These are phyloP conservation scores for Barnettozyma salicaria DNA, from an alignment of 805 yeast genomes.

Conservation along the genomic window DNA sequence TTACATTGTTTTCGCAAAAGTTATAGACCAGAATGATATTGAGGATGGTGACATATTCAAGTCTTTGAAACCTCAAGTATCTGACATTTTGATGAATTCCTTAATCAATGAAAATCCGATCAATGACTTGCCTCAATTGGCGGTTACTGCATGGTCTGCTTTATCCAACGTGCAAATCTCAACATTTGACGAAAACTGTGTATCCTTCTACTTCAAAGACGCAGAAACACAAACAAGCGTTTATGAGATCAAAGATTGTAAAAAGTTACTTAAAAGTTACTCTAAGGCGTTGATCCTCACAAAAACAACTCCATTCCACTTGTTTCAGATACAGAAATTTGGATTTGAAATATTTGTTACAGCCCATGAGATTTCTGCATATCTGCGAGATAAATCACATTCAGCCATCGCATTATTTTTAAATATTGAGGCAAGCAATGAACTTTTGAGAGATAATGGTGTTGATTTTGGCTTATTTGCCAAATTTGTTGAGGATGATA, in stretches of 20 bases:
- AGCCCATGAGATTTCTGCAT: conserved; percentile 57
- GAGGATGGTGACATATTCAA: conserved; percentile 17
- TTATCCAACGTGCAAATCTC: conserved; percentile 51
- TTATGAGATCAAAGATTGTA: conserved; percentile 25
- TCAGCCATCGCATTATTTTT: conserved; percentile 63
- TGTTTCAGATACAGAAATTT: conserved; percentile 49
- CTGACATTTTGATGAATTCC: conserved; percentile 87
- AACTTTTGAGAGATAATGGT: conserved; percentile 31
- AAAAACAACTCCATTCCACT: conserved; percentile 81
- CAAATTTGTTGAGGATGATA: conserved; percentile 32
- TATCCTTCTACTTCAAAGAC: conserved; percentile 30
- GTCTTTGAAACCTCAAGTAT: conserved; percentile 45
- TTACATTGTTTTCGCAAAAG: conserved; percentile 57
- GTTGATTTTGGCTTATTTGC: conserved; percentile 47
- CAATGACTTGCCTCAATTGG: conserved; percentile 58
- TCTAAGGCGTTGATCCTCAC: conserved; percentile 67
- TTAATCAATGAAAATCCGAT: conserved; percentile 80
- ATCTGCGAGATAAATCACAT: conserved; percentile 47
- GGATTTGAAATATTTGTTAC: conserved; percentile 49
- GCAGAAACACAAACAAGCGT: conserved; percentile 13
- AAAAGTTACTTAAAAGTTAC: conserved; percentile 47
- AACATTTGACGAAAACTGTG: conserved; percentile 28
- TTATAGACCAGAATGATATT: too few relatives aligned
- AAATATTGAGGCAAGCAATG: conserved; percentile 42
- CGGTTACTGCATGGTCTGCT: conserved; percentile 61